Conservation (phyloP, 2,329 filamentous ascomycete genomes). For the Fusarium coicis region DNA sequence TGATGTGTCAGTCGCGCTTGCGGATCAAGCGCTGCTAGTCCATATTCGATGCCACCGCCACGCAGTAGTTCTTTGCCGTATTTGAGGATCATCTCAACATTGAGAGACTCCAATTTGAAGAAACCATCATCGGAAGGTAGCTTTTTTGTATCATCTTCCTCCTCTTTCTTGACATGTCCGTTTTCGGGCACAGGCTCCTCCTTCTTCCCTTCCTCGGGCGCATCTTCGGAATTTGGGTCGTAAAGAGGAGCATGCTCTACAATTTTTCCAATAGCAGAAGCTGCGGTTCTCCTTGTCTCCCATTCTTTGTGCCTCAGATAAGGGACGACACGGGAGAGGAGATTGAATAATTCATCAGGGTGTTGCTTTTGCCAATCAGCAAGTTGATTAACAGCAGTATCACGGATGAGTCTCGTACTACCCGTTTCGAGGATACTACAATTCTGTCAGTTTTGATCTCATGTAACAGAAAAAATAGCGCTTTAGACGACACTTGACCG, state of each 20-base stretch:
- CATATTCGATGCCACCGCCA: conserved; percentile 87
- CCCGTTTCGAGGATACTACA: conserved; percentile 92
- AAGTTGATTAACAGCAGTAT: conserved; percentile 95
- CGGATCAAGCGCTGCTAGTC: conserved; percentile 83
- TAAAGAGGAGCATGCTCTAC: conserved; percentile 87
- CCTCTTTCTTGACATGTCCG: conserved; percentile 68
- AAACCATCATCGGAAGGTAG: conserved; percentile 66
- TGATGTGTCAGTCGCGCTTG: conserved; percentile 84
- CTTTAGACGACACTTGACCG: neutral
- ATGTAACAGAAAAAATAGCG: neutral
- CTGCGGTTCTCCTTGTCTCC: conserved; percentile 94
- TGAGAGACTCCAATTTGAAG: conserved; percentile 78
- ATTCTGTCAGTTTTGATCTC: conserved; percentile 21
- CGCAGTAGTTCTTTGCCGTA: conserved; percentile 86
- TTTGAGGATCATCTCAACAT: conserved; percentile 82
- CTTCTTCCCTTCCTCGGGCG: conserved; percentile 55
- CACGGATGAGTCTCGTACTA: conserved; percentile 93
- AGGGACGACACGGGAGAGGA: conserved; percentile 92
- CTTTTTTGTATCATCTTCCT: conserved; percentile 64
- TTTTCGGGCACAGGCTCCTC: conserved; percentile 48
- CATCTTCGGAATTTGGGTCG: conserved; percentile 85
- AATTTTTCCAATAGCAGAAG: conserved; percentile 94
- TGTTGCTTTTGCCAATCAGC: conserved; percentile 98
- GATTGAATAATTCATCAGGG: conserved; percentile 95
- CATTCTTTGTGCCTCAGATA: conserved; percentile 95